A percentile compares a stretch with the other conserved stretches of the same genome.
Conservation (phyloP, 2,329 filamentous ascomycete species). For the Pochonia chlamydosporia region DNA sequence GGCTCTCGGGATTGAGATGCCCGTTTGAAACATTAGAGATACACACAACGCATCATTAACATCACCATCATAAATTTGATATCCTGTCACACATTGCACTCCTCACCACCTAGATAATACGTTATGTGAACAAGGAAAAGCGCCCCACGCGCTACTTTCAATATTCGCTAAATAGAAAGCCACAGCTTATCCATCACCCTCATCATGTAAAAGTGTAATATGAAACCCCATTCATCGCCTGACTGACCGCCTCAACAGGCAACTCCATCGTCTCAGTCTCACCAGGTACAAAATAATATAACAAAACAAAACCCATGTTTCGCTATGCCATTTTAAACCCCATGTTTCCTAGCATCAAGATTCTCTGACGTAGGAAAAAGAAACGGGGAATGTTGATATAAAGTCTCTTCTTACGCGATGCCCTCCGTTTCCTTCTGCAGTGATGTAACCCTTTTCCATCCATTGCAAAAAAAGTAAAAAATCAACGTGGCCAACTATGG, state of each 20-base stretch:
- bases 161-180: conserved; percentile 3
- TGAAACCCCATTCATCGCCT: conserved; percentile 3
- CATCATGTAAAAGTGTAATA: not conserved
- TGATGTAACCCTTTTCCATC: not conserved
- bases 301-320: conserved; percentile 6
- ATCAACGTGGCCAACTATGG: too few relatives aligned
- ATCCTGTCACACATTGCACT: too few relatives aligned
- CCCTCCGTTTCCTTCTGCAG: not conserved
- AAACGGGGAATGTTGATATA: not conserved
- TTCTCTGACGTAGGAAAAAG: conserved; percentile 7
- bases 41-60: too few relatives aligned
- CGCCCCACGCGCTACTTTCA: not conserved
- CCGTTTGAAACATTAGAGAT: too few relatives aligned
- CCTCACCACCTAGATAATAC: too few relatives aligned
- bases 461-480: not conserved
- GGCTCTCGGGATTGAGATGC: too few relatives aligned
- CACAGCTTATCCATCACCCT: not conserved
- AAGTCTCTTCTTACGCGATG: conserved; percentile 1
- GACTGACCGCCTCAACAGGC: too few relatives aligned
- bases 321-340: conserved; percentile 9
- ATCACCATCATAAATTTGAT: too few relatives aligned
- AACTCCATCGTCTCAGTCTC: too few relatives aligned
- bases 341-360: conserved; percentile 1
- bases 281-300: not conserved
- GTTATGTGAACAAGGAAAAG: not conserved